These are phyloP conservation scores for Coniochaeta sp. DNA, from an alignment of 2,329 filamentous ascomycete genomes.

Conservation along the genomic window DNA sequence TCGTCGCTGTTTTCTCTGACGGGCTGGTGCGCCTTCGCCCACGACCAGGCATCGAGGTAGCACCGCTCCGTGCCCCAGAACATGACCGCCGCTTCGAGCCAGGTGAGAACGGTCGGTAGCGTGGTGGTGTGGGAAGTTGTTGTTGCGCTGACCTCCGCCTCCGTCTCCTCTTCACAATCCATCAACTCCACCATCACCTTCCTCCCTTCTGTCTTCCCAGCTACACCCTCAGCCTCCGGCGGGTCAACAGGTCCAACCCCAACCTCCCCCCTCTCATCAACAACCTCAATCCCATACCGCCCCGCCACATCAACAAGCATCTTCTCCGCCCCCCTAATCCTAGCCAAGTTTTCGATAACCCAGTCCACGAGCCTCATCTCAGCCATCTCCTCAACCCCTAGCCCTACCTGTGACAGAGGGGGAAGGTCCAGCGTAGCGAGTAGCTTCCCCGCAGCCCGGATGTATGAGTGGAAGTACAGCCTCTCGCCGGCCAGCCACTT, in stretches of 20 bases:
- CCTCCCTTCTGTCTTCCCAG: constrained; percentile 18
- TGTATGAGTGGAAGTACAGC: constrained; percentile 64
- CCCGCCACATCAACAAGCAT: constrained; percentile 61
- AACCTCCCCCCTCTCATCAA: constrained; percentile 19
- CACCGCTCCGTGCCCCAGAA: constrained; percentile 70
- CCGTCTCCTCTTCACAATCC: constrained; percentile 37
- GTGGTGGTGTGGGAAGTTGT: constrained; percentile 7
- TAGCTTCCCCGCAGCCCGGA: constrained; percentile 58
- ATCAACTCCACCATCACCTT: constrained; percentile 43
- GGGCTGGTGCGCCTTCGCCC: constrained; percentile 27
- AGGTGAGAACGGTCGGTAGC: constrained; percentile 29
- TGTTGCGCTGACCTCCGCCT: constrained; percentile 19
- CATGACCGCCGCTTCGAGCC: constrained; percentile 63
- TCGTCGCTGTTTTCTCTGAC: constrained; percentile 7
- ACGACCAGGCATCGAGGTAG: constrained; percentile 54
- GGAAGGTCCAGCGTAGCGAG: constrained; percentile 57
- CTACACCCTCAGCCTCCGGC: not conserved
- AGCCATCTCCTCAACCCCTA: constrained; percentile 18
- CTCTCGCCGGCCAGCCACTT: constrained; percentile 68
- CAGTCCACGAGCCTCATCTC: constrained; percentile 54
- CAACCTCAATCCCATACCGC: constrained; percentile 50
- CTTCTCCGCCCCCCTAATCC: constrained; percentile 58
- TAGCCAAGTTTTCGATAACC: constrained; percentile 57
- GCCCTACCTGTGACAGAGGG: no score
- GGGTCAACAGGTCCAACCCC: not conserved